Conservation (phyloP, 371 early-diverging fungal genomes). For the Mortierella sp. region DNA sequence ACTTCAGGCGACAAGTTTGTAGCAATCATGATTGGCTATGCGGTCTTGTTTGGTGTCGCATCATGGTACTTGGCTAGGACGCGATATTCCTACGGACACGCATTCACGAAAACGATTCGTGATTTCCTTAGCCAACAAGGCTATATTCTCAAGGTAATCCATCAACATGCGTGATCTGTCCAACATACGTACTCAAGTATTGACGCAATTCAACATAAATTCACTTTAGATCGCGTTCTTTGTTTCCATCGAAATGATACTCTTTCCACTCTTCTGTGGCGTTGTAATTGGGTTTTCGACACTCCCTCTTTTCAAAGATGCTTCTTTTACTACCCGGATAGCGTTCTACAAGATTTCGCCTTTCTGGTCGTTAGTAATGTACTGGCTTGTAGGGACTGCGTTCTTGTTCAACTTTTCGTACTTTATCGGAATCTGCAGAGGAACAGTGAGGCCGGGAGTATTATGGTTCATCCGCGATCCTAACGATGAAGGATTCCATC, state of each 20-base stretch:
- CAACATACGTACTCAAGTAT: neutral
- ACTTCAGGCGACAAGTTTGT: constrained; percentile 53
- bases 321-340: constrained; percentile 64
- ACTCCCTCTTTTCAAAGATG: constrained; percentile 71
- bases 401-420: constrained; percentile 93
- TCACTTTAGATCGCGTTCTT: constrained; percentile 73
- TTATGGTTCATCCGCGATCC: constrained; percentile 98
- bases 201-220: neutral
- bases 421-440: constrained; percentile 81
- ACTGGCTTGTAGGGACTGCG: constrained; percentile 92
- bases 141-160: constrained; percentile 63
- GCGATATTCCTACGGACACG: constrained; percentile 30
- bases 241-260: constrained; percentile 82
- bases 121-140: constrained; percentile 68
- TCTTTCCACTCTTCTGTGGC: constrained; percentile 92
- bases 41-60: constrained; percentile 39
- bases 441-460: constrained; percentile 88
- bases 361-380: constrained; percentile 76
- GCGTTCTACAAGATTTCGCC: constrained; percentile 69
- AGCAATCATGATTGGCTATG: constrained; percentile 56
- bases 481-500: constrained; percentile 92
- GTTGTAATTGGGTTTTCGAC: constrained; percentile 81
- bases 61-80: constrained; percentile 40
- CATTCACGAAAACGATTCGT: constrained; percentile 59
- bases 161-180: too few relatives aligned